Evolutionary conservation across 164 flowering plant species (phyloP).

Genomic region (Sextonia rubra): DNA sequence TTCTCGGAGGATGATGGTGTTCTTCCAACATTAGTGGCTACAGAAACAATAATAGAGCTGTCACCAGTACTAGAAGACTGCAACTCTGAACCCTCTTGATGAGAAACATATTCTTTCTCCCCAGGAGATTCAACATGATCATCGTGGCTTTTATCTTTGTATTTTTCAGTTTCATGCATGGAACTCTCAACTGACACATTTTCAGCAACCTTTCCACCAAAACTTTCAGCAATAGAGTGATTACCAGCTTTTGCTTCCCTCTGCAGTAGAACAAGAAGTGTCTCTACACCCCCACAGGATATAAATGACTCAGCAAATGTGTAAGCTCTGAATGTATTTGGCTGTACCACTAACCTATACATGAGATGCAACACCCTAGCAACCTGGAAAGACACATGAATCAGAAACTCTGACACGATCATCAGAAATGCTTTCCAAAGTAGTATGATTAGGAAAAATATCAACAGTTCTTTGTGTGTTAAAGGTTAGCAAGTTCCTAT

Average conservation of each 20-base stretch:
- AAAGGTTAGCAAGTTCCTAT: not conserved
- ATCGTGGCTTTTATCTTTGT: constrained; percentile 8
- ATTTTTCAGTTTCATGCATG: constrained; percentile 17
- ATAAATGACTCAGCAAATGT: constrained; percentile 87
- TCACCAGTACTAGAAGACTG: constrained; percentile 18
- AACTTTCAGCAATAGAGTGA: constrained; percentile 23
- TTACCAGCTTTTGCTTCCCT: constrained; percentile 92
- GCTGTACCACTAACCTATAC: constrained; percentile 91
- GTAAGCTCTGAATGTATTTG: constrained; percentile 84
- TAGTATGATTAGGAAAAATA: not conserved
- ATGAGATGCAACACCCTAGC: constrained; percentile 87
- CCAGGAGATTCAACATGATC: constrained; percentile 27
- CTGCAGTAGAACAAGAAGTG: constrained; percentile 90
- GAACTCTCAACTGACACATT: constrained; percentile 15
- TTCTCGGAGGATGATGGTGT: constrained; percentile 58
- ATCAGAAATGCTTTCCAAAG: constrained; percentile 1
- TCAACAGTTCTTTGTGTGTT: not conserved
- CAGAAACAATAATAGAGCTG: constrained; percentile 18
- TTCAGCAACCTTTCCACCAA: constrained; percentile 21
- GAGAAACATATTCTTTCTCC: constrained; percentile 27
- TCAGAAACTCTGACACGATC: not conserved
- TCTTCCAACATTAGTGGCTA: constrained; percentile 40
- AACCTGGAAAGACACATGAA: constrained; percentile 49
- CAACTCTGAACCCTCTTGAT: constrained; percentile 28
- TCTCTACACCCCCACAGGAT: constrained; percentile 88